Conservation (phyloP, 139 green algal species). For the Penium margaritaceum region DNA sequence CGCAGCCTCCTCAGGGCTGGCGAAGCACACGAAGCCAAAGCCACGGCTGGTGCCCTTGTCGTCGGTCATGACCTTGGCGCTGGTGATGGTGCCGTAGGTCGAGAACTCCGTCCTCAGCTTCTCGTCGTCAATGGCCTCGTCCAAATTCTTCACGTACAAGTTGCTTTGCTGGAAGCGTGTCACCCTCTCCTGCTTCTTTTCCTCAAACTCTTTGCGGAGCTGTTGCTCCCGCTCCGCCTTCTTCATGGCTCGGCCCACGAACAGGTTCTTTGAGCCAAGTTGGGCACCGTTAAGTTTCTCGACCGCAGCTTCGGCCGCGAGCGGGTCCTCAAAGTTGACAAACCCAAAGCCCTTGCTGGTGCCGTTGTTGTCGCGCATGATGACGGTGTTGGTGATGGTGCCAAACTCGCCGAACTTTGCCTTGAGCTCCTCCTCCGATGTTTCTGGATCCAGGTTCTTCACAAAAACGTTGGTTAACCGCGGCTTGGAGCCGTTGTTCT, state of each 20-base stretch:
- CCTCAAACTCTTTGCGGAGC: conserved; percentile 47
- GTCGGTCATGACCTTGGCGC: conserved; percentile 46
- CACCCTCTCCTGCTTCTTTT: conserved; percentile 48
- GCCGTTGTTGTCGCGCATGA: conserved; percentile 47
- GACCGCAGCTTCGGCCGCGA: conserved; percentile 44
- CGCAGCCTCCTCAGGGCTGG: conserved; percentile 54
- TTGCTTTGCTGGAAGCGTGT: conserved; percentile 55
- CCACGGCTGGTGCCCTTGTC: conserved; percentile 44
- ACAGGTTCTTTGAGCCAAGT: conserved; percentile 44
- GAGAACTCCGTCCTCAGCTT: conserved; percentile 50
- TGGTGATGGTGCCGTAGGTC: conserved; percentile 57
- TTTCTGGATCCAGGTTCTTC: conserved; percentile 50
- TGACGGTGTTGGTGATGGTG: conserved; percentile 41
- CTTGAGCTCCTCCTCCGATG: conserved; percentile 46
- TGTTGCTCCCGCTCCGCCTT: conserved; percentile 54
- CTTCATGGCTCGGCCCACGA: conserved; percentile 53
- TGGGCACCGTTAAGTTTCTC: conserved; percentile 49
- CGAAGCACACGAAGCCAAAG: conserved; percentile 57
- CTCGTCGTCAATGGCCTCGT: conserved; percentile 53
- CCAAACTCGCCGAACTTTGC: conserved; percentile 47
- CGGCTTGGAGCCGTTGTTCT: conserved; percentile 3
- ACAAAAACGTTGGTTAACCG: conserved; percentile 60
- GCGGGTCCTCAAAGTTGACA: conserved; percentile 55
- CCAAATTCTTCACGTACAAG: conserved; percentile 60
- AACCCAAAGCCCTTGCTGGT: conserved; percentile 59